Evolutionary conservation across 805 yeast genomes (phyloP).

Genomic region (Candida montana): DNA sequence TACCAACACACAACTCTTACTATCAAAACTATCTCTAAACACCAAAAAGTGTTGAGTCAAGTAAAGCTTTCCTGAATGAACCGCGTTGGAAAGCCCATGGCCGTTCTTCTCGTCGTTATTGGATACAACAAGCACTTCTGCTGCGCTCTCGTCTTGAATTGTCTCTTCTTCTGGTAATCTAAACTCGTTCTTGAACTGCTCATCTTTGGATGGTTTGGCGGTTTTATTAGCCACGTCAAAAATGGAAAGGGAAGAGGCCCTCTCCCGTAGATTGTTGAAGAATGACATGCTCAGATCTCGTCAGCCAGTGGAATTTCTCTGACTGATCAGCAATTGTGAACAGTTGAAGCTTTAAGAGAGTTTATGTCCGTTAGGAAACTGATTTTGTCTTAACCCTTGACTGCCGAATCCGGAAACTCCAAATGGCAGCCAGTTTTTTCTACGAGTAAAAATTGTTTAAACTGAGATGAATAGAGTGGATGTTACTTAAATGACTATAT

Average conservation of each 20-base stretch:
- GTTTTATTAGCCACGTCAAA: constrained; percentile 34
- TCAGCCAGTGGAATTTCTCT: too few species aligned
- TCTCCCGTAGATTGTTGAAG: constrained; percentile 38
- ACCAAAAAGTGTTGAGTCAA: constrained; percentile 72
- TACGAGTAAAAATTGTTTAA: too few species aligned
- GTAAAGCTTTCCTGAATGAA: constrained; percentile 59
- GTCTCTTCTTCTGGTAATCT: constrained; percentile 67
- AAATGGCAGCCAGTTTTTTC: too few species aligned
- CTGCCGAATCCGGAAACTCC: constrained; percentile 6
- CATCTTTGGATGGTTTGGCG: constrained; percentile 56
- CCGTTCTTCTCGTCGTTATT: constrained; percentile 17
- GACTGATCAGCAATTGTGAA: too few species aligned
- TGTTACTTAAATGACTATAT: neutral
- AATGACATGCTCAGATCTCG: constrained; percentile 33
- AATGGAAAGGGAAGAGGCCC: constrained; percentile 39
- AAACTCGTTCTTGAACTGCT: constrained; percentile 61
- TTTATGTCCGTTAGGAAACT: neutral
- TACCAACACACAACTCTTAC: constrained; percentile 58
- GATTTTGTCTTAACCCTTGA: constrained; percentile 3
- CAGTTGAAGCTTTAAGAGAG: too few species aligned
- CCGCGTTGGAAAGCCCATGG: constrained; percentile 24
- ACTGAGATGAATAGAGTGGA: too few species aligned
- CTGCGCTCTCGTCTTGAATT: constrained; percentile 60
- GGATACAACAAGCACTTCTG: constrained; percentile 45
- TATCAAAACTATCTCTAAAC: constrained; percentile 68